Base-by-base conservation (phyloP, 768 basidiomycete species). In the Trametes cingulata region DNA sequence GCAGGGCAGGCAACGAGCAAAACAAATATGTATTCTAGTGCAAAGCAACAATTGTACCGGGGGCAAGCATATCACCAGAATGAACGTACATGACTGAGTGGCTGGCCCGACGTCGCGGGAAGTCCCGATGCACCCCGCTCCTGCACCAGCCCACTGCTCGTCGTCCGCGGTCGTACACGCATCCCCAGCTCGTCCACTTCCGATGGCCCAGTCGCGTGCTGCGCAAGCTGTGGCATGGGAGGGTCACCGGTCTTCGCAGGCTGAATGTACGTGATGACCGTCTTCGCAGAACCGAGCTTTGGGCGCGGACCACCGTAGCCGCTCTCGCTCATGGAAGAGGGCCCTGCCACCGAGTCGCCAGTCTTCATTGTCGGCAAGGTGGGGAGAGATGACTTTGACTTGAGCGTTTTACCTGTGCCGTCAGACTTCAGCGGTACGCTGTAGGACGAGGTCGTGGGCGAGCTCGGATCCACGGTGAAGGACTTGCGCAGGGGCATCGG, bases 41-140 rank as follows among this genome's bases (percentile, higher is more conserved):
- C 54, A 35, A 47, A 47, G 47, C 37, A 57, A 20, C 56, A 48
- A 45, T 24, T 33, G 27, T 24, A 57, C 8, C 45, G 45, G 49
- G n/a, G 49, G 61, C 57, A 52, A 51, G 61, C 58, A 56, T 63
- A 74, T 77, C 78, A 84, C 85, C 87, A 78, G 80, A 85, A 83
- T 80, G 83, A 82, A 91, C 90, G 88, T 85, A 93, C 90, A 85
- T 93, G 90, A 75, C 83, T 86, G 79, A 91, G 75, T 66, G 90
- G 86, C 72, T 84, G 86, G 64, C 83, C 80, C 45, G 82, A 74
- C 53, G 83, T 77, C 41, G 76, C 69, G 60, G 80, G 79, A 60
- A 78, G 45, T 45, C 47, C 61, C 36, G 55, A 51, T 33, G 50
- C 50, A 22, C 53, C 61, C 39, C 61, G 58, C 52, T 52, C 56